Evolutionary conservation across 345 rosid genomes (phyloP), one percentile per base, ranked within the genome.

Genomic region (Pelargonium nanum): DNA sequence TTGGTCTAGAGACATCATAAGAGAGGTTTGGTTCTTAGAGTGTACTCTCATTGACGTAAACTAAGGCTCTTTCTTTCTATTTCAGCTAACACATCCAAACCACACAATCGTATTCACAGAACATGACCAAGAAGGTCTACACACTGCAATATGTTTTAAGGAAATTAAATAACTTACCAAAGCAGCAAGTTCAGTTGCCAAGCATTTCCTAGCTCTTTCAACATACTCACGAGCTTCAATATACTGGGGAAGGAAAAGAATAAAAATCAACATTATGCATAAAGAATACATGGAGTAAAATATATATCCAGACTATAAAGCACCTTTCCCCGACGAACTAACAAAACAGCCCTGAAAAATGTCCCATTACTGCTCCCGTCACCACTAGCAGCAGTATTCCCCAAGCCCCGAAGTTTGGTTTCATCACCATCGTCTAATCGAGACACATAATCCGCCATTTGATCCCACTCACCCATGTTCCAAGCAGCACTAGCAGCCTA

Each of bases 401-500:
- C 86, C 74, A 89, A 80, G 70, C 76, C 85, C 56, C 96, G 77
- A 20, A 84, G 85, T 82, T 83, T 93, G 58, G 87, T 76, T 74
- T 89, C 97, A 78, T 93, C 99, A 32, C 97, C 97, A 78, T 93
- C 96, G 64, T 93, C 99, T 69, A 93, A 77, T 56, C 90, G 81
- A 63, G 88, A 87, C 59, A 87, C 97, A 78, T 89, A 93, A 75
- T 93, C 99, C 16, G 92, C 89, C 99, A 93, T 93, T 74, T 89
- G 97, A 74, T 93, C 97, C 99, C 99, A 93, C 70, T 93, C 97
- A 53, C 97, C 97, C 99, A 93, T 93, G 70, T 87, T 93, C 99
- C 97, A 93, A 63, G 99, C 99, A 81, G 99, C 99, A 44, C 12
- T 50, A 70, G 97, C 97, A 68, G 99, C 99, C 99, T 92, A 69